A percentile compares a stretch with the other conserved stretches of the same genome.
These are phyloP conservation scores for Paraphaeosphaeria minitans DNA, from an alignment of 2,329 filamentous ascomycete genomes.

Conservation along the genomic window DNA sequence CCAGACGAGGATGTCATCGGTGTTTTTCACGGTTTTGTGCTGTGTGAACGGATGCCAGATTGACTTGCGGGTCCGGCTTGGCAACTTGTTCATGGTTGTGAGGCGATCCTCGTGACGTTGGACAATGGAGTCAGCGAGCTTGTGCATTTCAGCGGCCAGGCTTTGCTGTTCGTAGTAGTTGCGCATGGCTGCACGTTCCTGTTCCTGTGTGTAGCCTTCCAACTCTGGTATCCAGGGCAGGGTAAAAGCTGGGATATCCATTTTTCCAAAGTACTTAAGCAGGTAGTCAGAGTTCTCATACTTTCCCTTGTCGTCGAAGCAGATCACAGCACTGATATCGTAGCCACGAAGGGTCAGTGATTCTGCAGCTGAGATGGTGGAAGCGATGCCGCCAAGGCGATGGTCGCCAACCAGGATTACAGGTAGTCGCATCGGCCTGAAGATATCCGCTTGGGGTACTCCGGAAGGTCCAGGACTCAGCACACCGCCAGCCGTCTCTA, in stretches of 20 bases:
- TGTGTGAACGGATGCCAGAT: constrained; percentile 93
- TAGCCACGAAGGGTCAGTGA: constrained; percentile 79
- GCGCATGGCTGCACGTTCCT: constrained; percentile 64
- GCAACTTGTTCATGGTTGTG: constrained; percentile 64
- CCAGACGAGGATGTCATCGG: constrained; percentile 70
- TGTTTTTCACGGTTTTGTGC: constrained; percentile 66
- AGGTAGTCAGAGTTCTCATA: constrained; percentile 75
- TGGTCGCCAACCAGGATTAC: constrained; percentile 76
- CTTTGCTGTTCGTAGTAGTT: constrained; percentile 64
- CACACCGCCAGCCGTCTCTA: constrained; percentile 84
- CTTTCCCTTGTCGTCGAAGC: constrained; percentile 67
- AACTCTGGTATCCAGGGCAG: constrained; percentile 65
- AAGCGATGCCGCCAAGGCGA: constrained; percentile 77
- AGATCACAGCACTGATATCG: constrained; percentile 70
- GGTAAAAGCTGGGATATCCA: constrained; percentile 60
- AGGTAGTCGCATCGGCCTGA: constrained; percentile 73
- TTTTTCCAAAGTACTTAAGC: constrained; percentile 66
- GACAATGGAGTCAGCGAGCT: constrained; percentile 59
- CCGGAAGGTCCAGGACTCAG: constrained; percentile 79
- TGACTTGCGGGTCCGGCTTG: constrained; percentile 56
- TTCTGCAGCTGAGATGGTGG: constrained; percentile 80
- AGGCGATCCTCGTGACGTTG: constrained; percentile 62
- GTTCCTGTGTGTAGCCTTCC: constrained; percentile 27
- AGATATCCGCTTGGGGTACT: constrained; percentile 77
- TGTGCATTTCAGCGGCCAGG: constrained; percentile 46